Percentiles rank a stretch among this genome's conserved stretches.
phyloP scores from a whole-genome alignment of 805 yeast species.

The Schwanniomyces pseudopolymorphus region DNA sequence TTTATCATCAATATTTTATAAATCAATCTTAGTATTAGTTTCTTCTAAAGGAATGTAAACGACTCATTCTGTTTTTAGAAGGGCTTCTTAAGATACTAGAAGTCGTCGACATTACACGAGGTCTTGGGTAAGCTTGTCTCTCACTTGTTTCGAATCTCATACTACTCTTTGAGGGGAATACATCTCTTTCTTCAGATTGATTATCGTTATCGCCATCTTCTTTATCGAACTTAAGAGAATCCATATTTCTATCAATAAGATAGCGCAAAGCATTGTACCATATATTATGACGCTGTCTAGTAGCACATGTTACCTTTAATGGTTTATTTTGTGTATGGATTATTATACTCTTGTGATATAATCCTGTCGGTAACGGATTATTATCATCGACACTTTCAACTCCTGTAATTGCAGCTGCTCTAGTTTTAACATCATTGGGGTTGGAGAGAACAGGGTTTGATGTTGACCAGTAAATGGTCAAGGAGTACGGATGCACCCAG shows the following conservation, averaged over 20 bases:
- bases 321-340: constrained; percentile 66
- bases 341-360: constrained; percentile 80
- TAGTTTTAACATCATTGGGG: constrained; percentile 64
- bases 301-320: constrained; percentile 82
- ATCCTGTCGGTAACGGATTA: constrained; percentile 86
- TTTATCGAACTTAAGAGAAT: constrained; percentile 49
- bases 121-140: constrained; percentile 21
- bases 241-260: constrained; percentile 63
- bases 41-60: constrained; percentile 17
- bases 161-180: constrained; percentile 12
- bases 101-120: constrained; percentile 16
- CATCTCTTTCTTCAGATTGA: constrained; percentile 12
- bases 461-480: constrained; percentile 87
- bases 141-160: constrained; percentile 19
- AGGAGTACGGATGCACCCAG: constrained; percentile 94
- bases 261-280: constrained; percentile 87
- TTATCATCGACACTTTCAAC: constrained; percentile 81
- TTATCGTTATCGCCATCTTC: constrained; percentile 31
- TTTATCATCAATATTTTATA: not conserved
- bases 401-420: constrained; percentile 74
- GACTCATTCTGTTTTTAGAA: constrained; percentile 13
- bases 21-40: not conserved
- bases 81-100: constrained; percentile 10
- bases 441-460: constrained; percentile 74
- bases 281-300: constrained; percentile 81